Percentiles rank a stretch among this genome's conserved stretches.
Conservation (phyloP, 345 rosid species). For the Ceriops zippeliana region DNA sequence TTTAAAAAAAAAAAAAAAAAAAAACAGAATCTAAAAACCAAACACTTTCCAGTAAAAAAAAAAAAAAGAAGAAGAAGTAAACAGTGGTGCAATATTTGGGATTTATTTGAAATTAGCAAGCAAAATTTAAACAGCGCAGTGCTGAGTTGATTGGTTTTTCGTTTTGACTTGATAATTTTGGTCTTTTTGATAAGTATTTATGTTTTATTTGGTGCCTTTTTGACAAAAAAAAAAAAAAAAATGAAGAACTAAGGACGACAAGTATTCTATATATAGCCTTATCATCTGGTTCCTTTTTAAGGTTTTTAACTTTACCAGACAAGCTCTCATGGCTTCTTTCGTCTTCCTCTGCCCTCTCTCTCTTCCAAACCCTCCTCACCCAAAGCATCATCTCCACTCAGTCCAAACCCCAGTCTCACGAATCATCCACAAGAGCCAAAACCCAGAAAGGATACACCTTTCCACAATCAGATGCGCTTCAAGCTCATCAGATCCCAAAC, state of each 20-base stretch:
- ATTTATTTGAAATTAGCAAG: no score
- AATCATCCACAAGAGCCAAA: constrained; percentile 1
- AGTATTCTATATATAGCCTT: not conserved
- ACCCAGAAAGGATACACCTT: not conserved
- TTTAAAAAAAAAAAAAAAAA: no score
- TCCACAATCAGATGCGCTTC: constrained; percentile 34
- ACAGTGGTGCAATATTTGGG: no score
- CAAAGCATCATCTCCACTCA: constrained; percentile 5
- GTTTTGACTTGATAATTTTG: no score
- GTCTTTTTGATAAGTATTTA: no score
- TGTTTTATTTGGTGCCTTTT: no score
- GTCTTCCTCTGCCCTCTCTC: constrained; percentile 21
- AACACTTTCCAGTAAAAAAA: no score
- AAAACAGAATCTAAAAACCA: no score
- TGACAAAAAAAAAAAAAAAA: not conserved
- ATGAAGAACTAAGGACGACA: not conserved
- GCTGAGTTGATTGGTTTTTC: no score
- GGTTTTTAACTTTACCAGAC: no score
- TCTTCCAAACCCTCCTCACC: constrained; percentile 17
- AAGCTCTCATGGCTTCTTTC: constrained; percentile 27
- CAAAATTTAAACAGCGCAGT: no score
- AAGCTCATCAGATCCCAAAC: constrained; percentile 15
- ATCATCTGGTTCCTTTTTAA: not conserved
- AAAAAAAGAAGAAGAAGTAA: no score
- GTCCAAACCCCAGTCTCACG: constrained; percentile 6